Evolutionary conservation across 306 rosid genomes (phyloP).

Genomic region (Vigna unguiculata): DNA sequence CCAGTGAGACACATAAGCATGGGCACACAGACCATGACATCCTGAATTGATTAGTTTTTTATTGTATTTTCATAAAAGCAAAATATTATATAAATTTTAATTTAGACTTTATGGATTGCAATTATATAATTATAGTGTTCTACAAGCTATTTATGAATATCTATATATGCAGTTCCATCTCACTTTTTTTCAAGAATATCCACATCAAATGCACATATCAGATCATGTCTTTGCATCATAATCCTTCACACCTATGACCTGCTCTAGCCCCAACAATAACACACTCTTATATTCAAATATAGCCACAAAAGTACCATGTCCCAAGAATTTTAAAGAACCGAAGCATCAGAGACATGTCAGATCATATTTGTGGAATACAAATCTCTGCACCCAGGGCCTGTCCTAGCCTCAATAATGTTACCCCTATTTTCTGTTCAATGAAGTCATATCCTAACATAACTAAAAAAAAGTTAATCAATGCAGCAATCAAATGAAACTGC

Average conservation of each 20-base stretch:
- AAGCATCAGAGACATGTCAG: neutral
- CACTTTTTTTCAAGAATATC: neutral
- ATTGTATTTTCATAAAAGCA: neutral
- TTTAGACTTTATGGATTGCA: neutral
- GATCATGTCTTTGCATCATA: neutral
- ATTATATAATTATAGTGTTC: neutral
- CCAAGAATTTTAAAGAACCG: neutral
- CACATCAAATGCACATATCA: neutral
- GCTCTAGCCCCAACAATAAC: neutral
- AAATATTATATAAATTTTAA: neutral
- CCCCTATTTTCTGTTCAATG: constrained; percentile 19
- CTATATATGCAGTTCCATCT: neutral
- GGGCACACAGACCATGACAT: neutral
- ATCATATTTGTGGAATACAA: neutral
- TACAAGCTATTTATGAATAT: neutral
- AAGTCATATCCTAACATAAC: constrained; percentile 7
- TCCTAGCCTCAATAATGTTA: constrained; percentile 15
- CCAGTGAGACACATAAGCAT: neutral
- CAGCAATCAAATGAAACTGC: constrained; percentile 5
- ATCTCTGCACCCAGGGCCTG: neutral
- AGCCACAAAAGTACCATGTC: neutral
- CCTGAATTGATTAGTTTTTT: neutral
- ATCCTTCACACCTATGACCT: neutral
- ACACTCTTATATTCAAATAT: neutral
- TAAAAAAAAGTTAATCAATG: neutral